These are phyloP conservation scores for Chenopodium quinoa DNA, from an alignment of 148 eudicot species.

Conservation along the genomic window DNA sequence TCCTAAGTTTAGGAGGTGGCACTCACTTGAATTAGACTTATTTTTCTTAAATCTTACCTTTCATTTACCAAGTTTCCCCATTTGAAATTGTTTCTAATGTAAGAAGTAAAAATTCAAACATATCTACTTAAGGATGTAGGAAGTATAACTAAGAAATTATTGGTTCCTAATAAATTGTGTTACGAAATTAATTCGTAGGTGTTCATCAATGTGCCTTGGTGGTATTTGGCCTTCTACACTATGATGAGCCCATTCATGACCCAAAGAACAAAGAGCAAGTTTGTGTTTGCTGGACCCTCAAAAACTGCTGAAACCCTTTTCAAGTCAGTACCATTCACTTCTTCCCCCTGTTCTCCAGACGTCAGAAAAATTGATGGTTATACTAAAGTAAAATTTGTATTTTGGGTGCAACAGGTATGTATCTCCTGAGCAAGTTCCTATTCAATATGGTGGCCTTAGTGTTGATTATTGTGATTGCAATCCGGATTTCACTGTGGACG, in stretches of 20 bases:
- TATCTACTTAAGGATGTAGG: neutral
- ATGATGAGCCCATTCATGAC: constrained; percentile 75
- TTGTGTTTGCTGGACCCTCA: constrained; percentile 77
- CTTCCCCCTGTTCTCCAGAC: neutral
- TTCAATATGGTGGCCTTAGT: constrained; percentile 88
- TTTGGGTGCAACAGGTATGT: constrained; percentile 49
- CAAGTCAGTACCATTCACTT: constrained; percentile 49
- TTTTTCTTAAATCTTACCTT: neutral
- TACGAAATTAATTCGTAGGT: constrained; percentile 35
- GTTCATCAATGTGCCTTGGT: constrained; percentile 90
- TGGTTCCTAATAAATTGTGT: constrained; percentile 9
- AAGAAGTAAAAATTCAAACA: neutral
- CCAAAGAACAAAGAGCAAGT: constrained; percentile 91
- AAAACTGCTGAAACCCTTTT: constrained; percentile 79
- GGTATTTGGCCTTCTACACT: constrained; percentile 77
- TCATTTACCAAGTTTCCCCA: neutral
- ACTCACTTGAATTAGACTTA: neutral
- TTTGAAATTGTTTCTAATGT: neutral
- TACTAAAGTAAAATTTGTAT: neutral
- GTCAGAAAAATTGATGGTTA: neutral
- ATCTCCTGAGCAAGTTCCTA: constrained; percentile 90
- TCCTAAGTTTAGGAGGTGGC: neutral
- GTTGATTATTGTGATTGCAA: constrained; percentile 63
- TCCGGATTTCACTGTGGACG: constrained; percentile 64
- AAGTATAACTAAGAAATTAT: too few relatives aligned